Conservation (phyloP, 768 basidiomycete species). For the Russula sp. region DNA sequence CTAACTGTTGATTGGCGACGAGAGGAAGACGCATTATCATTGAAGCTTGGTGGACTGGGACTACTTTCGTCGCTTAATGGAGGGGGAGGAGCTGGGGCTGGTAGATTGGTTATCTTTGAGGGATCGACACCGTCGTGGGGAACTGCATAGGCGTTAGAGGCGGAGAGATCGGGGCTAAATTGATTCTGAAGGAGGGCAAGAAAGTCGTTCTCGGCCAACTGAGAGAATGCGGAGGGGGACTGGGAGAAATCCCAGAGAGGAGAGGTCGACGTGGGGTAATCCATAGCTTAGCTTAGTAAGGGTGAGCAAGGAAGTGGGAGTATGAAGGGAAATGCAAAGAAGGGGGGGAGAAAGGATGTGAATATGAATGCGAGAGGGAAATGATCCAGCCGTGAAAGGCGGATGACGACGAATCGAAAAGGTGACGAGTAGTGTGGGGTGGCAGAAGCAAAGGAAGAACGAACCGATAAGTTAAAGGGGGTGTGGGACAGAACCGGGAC, state of each 20-base stretch:
- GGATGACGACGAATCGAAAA: neutral
- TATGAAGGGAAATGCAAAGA: neutral
- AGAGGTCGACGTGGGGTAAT: slow-evolving; percentile 40
- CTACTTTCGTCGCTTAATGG: slow-evolving; percentile 68
- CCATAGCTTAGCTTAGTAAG: slow-evolving; percentile 41
- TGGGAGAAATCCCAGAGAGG: slow-evolving; percentile 60
- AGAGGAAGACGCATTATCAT: slow-evolving; percentile 31
- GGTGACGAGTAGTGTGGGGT: too few relatives aligned
- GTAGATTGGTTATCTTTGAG: slow-evolving; percentile 47
- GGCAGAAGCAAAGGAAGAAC: too few relatives aligned
- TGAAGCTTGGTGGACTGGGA: slow-evolving; percentile 62
- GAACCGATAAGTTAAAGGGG: neutral
- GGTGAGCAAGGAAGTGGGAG: neutral
- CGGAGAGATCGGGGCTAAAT: slow-evolving; percentile 39
- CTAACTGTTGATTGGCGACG: slow-evolving; percentile 30
- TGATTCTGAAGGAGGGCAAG: slow-evolving; percentile 64
- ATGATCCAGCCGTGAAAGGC: neutral
- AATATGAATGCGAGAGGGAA: too few relatives aligned
- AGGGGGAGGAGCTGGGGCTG: slow-evolving; percentile 50
- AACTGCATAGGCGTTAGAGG: slow-evolving; percentile 26
- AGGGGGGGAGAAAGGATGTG: neutral
- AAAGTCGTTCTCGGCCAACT: slow-evolving; percentile 70
- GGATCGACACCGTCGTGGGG: slow-evolving; percentile 50
- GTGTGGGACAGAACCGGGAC: too few relatives aligned
- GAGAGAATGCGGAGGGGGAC: slow-evolving; percentile 49